A percentile compares a stretch with the other conserved stretches of the same genome.
Evolutionary conservation across 495 filamentous ascomycete genomes (phyloP).

Genomic region (Penicillium diatomitis): DNA sequence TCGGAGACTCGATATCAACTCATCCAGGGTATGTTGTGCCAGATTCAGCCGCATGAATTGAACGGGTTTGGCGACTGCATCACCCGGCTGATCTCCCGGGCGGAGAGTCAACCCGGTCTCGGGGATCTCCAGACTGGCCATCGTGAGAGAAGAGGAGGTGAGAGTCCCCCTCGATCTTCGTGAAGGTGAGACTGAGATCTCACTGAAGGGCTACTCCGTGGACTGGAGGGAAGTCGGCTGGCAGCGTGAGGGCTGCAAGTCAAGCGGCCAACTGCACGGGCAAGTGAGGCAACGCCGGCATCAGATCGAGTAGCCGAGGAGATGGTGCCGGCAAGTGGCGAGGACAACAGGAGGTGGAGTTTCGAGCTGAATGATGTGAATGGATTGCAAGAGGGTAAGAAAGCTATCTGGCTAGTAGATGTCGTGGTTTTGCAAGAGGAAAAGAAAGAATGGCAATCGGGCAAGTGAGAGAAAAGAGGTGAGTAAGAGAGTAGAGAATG

Average conservation of each 20-base stretch:
- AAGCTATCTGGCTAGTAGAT: neutral
- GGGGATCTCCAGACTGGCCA: conserved; percentile 36
- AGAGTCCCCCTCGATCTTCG: conserved; percentile 4
- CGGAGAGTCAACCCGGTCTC: conserved; percentile 39
- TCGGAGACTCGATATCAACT: conserved; percentile 59
- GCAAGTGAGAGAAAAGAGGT: conserved; percentile 3
- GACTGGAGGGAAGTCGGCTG: conserved; percentile 25
- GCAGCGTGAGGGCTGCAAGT: conserved; percentile 39
- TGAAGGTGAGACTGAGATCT: neutral
- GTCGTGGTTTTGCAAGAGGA: conserved; percentile 4
- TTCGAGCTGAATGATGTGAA: neutral
- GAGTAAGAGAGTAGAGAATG: conserved; percentile 10
- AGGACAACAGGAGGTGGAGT: conserved; percentile 5
- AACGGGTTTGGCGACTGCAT: conserved; percentile 22
- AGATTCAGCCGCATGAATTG: conserved; percentile 59
- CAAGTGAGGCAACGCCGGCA: conserved; percentile 29
- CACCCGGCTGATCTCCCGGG: conserved; percentile 26
- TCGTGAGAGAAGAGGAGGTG: conserved; percentile 9
- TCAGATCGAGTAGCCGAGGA: conserved; percentile 25
- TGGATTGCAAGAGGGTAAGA: conserved; percentile 4
- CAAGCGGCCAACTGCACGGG: conserved; percentile 36
- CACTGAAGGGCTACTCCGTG: conserved; percentile 6
- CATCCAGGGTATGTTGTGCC: conserved; percentile 55
- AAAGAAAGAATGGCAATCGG: neutral
- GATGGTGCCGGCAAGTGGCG: conserved; percentile 10